Evolutionary conservation across 768 basidiomycete genomes (phyloP).

Genomic region (Phaeotremella skinneri): DNA sequence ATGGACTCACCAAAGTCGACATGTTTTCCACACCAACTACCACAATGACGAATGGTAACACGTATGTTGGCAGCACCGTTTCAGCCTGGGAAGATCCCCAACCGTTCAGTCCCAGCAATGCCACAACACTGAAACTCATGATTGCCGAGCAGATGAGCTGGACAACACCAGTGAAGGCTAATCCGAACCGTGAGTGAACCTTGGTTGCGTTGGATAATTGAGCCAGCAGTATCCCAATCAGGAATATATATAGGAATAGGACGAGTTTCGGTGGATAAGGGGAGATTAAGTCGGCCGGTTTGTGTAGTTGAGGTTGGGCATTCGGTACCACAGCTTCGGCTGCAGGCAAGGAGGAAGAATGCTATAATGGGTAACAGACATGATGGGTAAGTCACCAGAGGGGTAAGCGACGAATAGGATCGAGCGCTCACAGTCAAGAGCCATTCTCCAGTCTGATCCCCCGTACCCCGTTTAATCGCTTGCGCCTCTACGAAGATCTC

Average conservation of each 20-base stretch:
- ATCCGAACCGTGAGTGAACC: conserved; percentile 84
- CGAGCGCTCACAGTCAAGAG: conserved; percentile 32
- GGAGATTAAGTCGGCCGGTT: conserved; percentile 5
- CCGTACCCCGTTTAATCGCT: conserved; percentile 4
- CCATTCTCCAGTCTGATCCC: conserved; percentile 29
- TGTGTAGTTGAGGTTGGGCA: background rate
- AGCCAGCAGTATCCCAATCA: conserved; percentile 36
- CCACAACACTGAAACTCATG: conserved; percentile 88
- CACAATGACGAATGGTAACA: conserved; percentile 88
- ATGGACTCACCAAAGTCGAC: conserved; percentile 83
- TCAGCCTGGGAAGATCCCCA: conserved; percentile 26
- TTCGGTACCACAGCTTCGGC: too few relatives aligned
- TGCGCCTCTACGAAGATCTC: conserved; percentile 35
- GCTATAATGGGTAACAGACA: too few relatives aligned
- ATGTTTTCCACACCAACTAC: conserved; percentile 98
- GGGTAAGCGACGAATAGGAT: too few relatives aligned
- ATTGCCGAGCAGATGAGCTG: conserved; percentile 90
- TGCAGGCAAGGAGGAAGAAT: too few relatives aligned
- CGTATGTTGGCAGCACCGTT: conserved; percentile 51
- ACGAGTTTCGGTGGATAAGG: conserved; percentile 19
- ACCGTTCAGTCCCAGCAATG: conserved; percentile 67
- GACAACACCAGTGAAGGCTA: conserved; percentile 88
- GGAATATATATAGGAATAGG: conserved; percentile 35
- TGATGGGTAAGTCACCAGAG: too few relatives aligned
- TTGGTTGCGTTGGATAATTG: conserved; percentile 53